Percentiles rank a stretch among this genome's conserved stretches.
phyloP scores from a whole-genome alignment of 352 stramenopile genomes.

The Globisporangium heterothallicum region DNA sequence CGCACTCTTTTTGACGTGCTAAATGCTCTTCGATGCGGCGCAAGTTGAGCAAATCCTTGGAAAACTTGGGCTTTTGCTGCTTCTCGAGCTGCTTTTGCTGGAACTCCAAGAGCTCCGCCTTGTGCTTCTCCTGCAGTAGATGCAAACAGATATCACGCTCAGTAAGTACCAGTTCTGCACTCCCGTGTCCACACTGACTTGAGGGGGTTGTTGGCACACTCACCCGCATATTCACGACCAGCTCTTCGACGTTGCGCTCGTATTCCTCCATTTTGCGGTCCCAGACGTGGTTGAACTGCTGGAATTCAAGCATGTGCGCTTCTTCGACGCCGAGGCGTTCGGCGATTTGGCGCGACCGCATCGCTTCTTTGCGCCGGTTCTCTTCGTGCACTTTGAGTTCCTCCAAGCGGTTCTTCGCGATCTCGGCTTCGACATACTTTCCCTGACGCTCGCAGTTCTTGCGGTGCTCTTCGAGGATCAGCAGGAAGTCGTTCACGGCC shows the following conservation, averaged over 20 bases:
- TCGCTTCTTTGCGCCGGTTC: constrained; percentile 92
- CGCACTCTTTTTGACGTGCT: constrained; percentile 84
- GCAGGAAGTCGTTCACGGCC: constrained; percentile 80
- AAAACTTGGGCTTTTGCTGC: constrained; percentile 90
- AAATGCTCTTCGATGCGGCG: constrained; percentile 91
- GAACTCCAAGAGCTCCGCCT: constrained; percentile 89
- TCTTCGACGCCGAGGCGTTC: constrained; percentile 94
- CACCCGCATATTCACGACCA: constrained; percentile 89
- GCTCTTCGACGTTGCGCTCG: constrained; percentile 87
- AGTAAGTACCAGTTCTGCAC: no score
- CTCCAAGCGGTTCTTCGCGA: constrained; percentile 94
- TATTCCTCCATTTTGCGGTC: constrained; percentile 96
- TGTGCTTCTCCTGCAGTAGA: constrained; percentile 63
- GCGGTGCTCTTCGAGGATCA: constrained; percentile 92
- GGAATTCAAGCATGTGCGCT: constrained; percentile 97
- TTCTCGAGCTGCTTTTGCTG: constrained; percentile 91
- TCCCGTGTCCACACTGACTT: no score
- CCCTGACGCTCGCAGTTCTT: constrained; percentile 96
- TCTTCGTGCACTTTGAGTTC: constrained; percentile 96
- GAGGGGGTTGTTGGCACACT: no score
- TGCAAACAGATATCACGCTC: constrained; percentile 10
- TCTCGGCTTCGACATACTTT: constrained; percentile 97
- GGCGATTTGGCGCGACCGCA: constrained; percentile 93
- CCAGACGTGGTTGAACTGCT: constrained; percentile 96
- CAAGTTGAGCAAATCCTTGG: constrained; percentile 92